These are phyloP conservation scores for Trifolium fragiferum DNA, from an alignment of 306 rosid species.

Conservation along the genomic window DNA sequence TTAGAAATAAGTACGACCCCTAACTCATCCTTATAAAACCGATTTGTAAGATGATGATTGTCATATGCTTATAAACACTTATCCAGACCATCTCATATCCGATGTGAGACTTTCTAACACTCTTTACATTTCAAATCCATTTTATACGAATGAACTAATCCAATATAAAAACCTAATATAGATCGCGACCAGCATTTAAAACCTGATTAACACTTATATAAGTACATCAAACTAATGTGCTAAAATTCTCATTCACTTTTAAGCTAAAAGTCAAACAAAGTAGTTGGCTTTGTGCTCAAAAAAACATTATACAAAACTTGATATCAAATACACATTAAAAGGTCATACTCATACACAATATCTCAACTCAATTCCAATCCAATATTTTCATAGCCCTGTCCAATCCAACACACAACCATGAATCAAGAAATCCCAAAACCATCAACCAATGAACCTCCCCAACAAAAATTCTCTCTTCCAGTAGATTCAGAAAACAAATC, in stretches of 20 bases:
- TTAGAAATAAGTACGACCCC: too few species aligned
- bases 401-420: constrained; percentile 37
- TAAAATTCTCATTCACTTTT: not conserved
- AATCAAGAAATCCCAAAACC: constrained; percentile 49
- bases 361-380: not conserved
- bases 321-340: not conserved
- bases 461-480: constrained; percentile 56
- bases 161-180: too few species aligned
- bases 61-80: too few species aligned
- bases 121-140: too few species aligned
- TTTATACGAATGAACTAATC: too few species aligned
- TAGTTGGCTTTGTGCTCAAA: constrained; percentile 34
- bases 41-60: too few species aligned
- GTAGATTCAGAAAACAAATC: constrained; percentile 91
- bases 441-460: constrained; percentile 40
- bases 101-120: too few species aligned
- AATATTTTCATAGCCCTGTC: not conserved
- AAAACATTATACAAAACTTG: not conserved
- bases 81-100: too few species aligned
- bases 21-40: too few species aligned
- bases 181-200: too few species aligned
- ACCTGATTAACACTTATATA: not conserved
- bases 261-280: constrained; percentile 32
- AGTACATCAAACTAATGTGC: not conserved
- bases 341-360: not conserved